Percentiles rank a stretch among this genome's conserved stretches.
These are phyloP conservation scores for Cucurbita argyrosperma DNA, from an alignment of 306 rosid species.

Conservation along the genomic window DNA sequence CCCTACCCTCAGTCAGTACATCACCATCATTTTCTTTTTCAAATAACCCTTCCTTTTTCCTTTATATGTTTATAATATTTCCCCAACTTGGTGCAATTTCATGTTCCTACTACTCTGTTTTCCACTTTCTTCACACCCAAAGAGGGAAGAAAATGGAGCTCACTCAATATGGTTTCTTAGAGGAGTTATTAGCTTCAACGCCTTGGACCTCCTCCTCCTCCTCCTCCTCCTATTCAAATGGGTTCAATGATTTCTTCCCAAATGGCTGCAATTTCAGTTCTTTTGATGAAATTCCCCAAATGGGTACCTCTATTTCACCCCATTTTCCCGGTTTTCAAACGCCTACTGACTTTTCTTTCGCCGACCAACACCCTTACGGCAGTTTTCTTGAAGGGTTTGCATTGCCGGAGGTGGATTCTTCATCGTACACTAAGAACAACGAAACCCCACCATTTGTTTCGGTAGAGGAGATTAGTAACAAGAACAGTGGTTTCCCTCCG, in stretches of 20 bases:
- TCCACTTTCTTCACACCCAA: slow-evolving; percentile 1
- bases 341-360: slow-evolving; percentile 28
- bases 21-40: too few relatives aligned
- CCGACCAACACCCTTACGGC: slow-evolving; percentile 7
- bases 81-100: slow-evolving; percentile 6
- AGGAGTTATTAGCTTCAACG: slow-evolving; percentile 33
- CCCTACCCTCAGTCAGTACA: too few relatives aligned
- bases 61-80: background rate
- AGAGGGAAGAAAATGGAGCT: slow-evolving; percentile 49
- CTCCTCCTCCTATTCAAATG: slow-evolving; percentile 22
- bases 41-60: background rate
- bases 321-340: slow-evolving; percentile 30
- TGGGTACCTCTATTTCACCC: slow-evolving; percentile 28
- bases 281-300: slow-evolving; percentile 42
- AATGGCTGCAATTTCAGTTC: slow-evolving; percentile 48
- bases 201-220: background rate
- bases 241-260: slow-evolving; percentile 42
- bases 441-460: slow-evolving; percentile 30
- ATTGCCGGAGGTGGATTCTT: slow-evolving; percentile 43
- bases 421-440: slow-evolving; percentile 26
- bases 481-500: slow-evolving; percentile 19
- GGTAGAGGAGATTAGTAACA: slow-evolving; percentile 18
- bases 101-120: background rate
- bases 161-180: slow-evolving; percentile 67
- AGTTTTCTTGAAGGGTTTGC: slow-evolving; percentile 31